A percentile compares a stretch with the other conserved stretches of the same genome.
Conservation (phyloP, 1,284 basidiomycete species). For the Ceratobasidium theobromae region DNA sequence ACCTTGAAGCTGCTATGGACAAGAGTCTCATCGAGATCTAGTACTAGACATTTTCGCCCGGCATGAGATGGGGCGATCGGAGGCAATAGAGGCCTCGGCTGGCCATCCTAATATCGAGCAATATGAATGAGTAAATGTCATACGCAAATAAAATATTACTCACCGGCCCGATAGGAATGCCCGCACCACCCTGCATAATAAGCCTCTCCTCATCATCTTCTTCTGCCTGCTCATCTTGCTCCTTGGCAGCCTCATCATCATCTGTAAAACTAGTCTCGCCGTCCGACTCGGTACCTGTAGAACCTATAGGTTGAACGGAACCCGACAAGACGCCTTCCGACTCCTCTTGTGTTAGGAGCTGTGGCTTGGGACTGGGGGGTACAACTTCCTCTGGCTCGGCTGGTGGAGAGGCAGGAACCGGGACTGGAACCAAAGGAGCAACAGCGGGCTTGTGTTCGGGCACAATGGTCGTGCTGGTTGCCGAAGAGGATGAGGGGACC, state of each 20-base stretch:
- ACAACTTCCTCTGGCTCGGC: conserved; percentile 42
- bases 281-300: conserved; percentile 52
- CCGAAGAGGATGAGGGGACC: neutral
- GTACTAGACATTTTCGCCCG: conserved; percentile 88
- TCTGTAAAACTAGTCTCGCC: conserved; percentile 49
- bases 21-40: conserved; percentile 95
- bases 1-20: conserved; percentile 94
- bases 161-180: conserved; percentile 77
- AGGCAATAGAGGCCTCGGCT: conserved; percentile 80
- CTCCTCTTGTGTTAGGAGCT: conserved; percentile 49
- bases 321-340: conserved; percentile 67
- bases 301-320: conserved; percentile 70
- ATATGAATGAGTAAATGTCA: conserved; percentile 23
- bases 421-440: conserved; percentile 8
- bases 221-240: conserved; percentile 53
- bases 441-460: conserved; percentile 22
- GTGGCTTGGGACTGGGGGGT: conserved; percentile 56
- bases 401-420: conserved; percentile 5
- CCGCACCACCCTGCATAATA: conserved; percentile 77
- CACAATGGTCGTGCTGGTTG: conserved; percentile 6
- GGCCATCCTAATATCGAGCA: conserved; percentile 66
- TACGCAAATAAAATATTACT: conserved; percentile 41
- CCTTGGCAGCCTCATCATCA: conserved; percentile 54
- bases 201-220: conserved; percentile 79
- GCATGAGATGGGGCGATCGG: conserved; percentile 70